Base-by-base conservation (phyloP, 768 basidiomycete species). In the Phlebiopsis gigantea region DNA sequence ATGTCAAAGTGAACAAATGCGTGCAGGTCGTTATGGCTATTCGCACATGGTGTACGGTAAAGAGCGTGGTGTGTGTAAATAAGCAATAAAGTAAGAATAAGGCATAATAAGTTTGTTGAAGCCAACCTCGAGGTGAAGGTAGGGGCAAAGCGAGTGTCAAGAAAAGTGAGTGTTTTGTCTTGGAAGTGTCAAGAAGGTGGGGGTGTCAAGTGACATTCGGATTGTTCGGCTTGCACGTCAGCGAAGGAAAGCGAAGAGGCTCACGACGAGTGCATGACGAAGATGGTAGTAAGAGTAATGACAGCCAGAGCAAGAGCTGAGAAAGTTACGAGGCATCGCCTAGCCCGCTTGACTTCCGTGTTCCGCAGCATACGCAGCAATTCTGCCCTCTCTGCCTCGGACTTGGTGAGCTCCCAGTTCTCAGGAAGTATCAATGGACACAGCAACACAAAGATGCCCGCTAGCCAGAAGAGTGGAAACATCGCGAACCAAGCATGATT, bases 401-500 rank as follows among this genome's bases (percentile, higher is more conserved):
- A 67, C 57, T 77, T 79, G 10, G 68, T 60, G 26, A 66, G 56
- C 55, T 71, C 70, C 73, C 71, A 72, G 21, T 63, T 63, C 28
- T 59, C 57, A 1, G 77, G 76, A 4, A 69, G 71, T 31, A 61
- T 60, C n/a, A 79, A 70, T 1, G 78, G 77, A 5, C 69, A 74
- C 45, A 71, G 42, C 19, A 79, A 63, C 46, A 80, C 72, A 61
- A 71, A 51, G 7, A 69, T 63, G 17, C 78, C 77, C 5, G 75
- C 62, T 21, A 77, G 43, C 79, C 80, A 81, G 57, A 79, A 73
- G 15, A 71, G 73, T n/a, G 78, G 78, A 67, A 77, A 79, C 51
- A 79, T 78, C 78, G 26, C 48, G 30, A 51, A 19, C 9, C 29
- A 26, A 51, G 53, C 3, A 56, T 31, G 53, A 50, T 31, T 2